Percentiles rank a stretch among this genome's conserved stretches.
These are phyloP conservation scores for Epichloe elymi DNA, from an alignment of 2,329 filamentous ascomycete species.

Conservation along the genomic window DNA sequence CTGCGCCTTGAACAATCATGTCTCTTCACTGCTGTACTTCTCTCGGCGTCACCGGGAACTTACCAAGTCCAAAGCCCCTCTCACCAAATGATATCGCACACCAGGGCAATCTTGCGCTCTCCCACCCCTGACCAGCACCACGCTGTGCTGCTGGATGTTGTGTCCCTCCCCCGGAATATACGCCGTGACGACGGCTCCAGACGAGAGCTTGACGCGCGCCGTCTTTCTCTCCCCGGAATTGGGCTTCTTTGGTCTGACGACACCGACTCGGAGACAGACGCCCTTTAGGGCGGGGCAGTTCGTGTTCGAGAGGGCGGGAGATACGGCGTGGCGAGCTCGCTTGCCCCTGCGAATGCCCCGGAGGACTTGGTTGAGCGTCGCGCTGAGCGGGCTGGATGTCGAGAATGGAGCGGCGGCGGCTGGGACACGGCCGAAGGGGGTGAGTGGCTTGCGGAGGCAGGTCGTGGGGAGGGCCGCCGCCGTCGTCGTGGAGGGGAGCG, in stretches of 20 bases:
- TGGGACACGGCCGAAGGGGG: not conserved
- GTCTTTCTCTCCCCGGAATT: constrained; percentile 97
- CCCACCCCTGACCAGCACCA: constrained; percentile 89
- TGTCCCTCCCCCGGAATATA: constrained; percentile 95
- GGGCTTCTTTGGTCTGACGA: constrained; percentile 94
- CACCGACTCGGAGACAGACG: constrained; percentile 87
- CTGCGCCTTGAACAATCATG: not conserved
- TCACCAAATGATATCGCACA: constrained; percentile 88
- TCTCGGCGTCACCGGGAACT: constrained; percentile 21
- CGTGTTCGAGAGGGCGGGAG: constrained; percentile 62
- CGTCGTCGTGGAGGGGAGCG: constrained; percentile 6
- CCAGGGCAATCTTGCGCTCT: constrained; percentile 94
- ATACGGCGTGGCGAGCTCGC: constrained; percentile 72
- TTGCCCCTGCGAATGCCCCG: constrained; percentile 68
- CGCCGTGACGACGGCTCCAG: constrained; percentile 73
- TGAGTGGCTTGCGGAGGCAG: constrained; percentile 5
- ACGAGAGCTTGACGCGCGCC: constrained; percentile 78
- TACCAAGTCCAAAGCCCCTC: constrained; percentile 88
- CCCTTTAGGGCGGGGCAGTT: constrained; percentile 78
- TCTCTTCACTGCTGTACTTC: too few species aligned
- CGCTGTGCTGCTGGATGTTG: constrained; percentile 97
- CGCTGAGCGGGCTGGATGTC: constrained; percentile 40
- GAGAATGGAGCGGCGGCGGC: constrained; percentile 34
- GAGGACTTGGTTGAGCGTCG: constrained; percentile 63
- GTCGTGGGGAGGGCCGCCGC: constrained; percentile 3